Conservation (phyloP, 257 asterid species). For the Capsicum chinense region DNA sequence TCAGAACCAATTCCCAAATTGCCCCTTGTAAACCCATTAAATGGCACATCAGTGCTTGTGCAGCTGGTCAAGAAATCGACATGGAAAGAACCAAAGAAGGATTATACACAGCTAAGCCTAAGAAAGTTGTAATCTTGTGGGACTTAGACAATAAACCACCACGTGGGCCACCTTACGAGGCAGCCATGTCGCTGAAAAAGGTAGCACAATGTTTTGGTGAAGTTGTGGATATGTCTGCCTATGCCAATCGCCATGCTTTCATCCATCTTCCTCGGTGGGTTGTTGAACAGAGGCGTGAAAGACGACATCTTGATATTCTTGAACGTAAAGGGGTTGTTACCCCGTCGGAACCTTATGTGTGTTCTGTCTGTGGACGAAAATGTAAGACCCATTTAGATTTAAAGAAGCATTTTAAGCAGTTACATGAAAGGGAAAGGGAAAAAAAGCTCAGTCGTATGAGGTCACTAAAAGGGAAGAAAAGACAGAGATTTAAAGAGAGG, state of each 20-base stretch:
- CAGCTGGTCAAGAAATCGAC: slow-evolving; percentile 69
- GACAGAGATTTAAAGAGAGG: slow-evolving; percentile 78
- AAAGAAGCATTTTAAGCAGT: slow-evolving; percentile 79
- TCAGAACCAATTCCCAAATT: slow-evolving; percentile 33
- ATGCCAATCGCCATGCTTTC: slow-evolving; percentile 93
- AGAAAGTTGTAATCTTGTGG: slow-evolving; percentile 86
- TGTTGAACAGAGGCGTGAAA: slow-evolving; percentile 68
- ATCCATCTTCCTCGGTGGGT: slow-evolving; percentile 89
- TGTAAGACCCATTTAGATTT: slow-evolving; percentile 69
- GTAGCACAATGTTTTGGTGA: slow-evolving; percentile 80
- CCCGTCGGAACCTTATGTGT: slow-evolving; percentile 58
- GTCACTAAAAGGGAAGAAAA: slow-evolving; percentile 84
- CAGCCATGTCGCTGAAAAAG: slow-evolving; percentile 68
- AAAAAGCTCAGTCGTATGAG: slow-evolving; percentile 79
- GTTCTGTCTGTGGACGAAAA: slow-evolving; percentile 90
- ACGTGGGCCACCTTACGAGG: slow-evolving; percentile 86
- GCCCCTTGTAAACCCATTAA: slow-evolving; percentile 28
- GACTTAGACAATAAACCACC: slow-evolving; percentile 98
- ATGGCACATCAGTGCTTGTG: slow-evolving; percentile 50
- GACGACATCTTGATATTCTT: slow-evolving; percentile 56
- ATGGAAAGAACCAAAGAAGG: slow-evolving; percentile 76
- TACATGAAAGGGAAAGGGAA: slow-evolving; percentile 87
- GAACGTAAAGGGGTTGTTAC: slow-evolving; percentile 62
- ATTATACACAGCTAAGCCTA: slow-evolving; percentile 62
- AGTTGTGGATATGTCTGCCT: slow-evolving; percentile 78